These are phyloP conservation scores for Monosporascus sp. DNA, from an alignment of 2,329 filamentous ascomycete species.

Conservation along the genomic window DNA sequence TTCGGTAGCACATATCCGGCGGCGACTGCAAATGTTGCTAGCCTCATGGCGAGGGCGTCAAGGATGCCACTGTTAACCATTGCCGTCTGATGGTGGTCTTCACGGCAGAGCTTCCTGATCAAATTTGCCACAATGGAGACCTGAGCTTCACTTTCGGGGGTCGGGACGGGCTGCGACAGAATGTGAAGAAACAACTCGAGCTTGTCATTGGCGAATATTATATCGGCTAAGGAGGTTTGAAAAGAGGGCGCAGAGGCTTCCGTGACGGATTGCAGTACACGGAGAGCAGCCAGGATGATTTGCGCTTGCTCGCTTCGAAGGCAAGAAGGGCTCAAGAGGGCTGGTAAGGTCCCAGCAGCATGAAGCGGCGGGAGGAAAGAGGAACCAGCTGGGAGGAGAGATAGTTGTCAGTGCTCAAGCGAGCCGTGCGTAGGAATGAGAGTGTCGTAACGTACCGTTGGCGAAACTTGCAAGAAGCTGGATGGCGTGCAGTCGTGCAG, in stretches of 20 bases:
- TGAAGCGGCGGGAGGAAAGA: conserved; percentile 72
- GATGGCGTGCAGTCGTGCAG: conserved; percentile 69
- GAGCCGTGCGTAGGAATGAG: conserved; percentile 5
- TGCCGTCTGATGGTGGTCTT: conserved; percentile 64
- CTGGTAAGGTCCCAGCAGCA: conserved; percentile 59
- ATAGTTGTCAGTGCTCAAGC: background rate
- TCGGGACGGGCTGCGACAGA: conserved; percentile 52
- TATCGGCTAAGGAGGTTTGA: conserved; percentile 51
- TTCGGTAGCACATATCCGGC: conserved; percentile 65
- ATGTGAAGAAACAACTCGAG: conserved; percentile 61
- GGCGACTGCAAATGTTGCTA: conserved; percentile 66
- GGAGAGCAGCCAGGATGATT: conserved; percentile 68
- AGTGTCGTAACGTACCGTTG: conserved; percentile 54
- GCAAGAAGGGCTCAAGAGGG: conserved; percentile 66
- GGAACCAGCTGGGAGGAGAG: conserved; percentile 59
- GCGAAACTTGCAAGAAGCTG: conserved; percentile 82
- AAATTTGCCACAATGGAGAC: conserved; percentile 54
- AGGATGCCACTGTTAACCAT: conserved; percentile 69
- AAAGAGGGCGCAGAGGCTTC: conserved; percentile 56
- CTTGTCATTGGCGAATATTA: conserved; percentile 58
- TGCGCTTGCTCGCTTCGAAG: conserved; percentile 58
- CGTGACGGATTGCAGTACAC: conserved; percentile 66
- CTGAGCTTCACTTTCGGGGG: conserved; percentile 53
- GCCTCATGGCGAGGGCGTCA: conserved; percentile 68
- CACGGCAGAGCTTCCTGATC: conserved; percentile 56